phyloP scores from a whole-genome alignment of 1,139 yeast species.

The Yamadazyma atmosphaerica region DNA sequence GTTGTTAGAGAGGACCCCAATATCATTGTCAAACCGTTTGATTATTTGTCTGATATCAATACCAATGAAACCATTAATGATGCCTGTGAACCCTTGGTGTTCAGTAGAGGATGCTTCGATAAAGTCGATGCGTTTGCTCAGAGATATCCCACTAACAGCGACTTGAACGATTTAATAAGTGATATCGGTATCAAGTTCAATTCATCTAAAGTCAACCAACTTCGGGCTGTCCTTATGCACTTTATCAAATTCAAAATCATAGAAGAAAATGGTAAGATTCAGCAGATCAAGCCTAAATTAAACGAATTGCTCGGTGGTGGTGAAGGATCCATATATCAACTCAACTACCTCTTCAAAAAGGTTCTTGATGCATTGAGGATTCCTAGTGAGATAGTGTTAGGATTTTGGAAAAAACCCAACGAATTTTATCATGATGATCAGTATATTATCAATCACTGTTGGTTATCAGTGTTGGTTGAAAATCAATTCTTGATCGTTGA shows the following conservation, averaged over 20 bases:
- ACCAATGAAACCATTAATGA: conserved; percentile 39
- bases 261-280: conserved; percentile 39
- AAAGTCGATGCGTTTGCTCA: conserved; percentile 37
- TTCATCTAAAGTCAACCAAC: conserved; percentile 33
- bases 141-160: conserved; percentile 28
- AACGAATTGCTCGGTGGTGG: conserved; percentile 37
- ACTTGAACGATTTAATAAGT: conserved; percentile 46
- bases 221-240: conserved; percentile 41
- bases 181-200: conserved; percentile 45
- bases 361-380: conserved; percentile 72
- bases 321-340: conserved; percentile 63
- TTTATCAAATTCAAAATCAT: conserved; percentile 40
- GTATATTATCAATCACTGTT: conserved; percentile 75
- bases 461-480: conserved; percentile 79
- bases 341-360: conserved; percentile 73
- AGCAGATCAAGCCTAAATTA: conserved; percentile 43
- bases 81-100: conserved; percentile 15
- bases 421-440: conserved; percentile 52
- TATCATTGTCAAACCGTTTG: conserved; percentile 69
- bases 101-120: conserved; percentile 16
- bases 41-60: conserved; percentile 53
- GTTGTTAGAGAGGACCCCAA: conserved; percentile 68
- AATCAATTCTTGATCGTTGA: conserved; percentile 82
- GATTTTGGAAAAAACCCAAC: conserved; percentile 80
- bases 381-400: conserved; percentile 74